Conservation (phyloP, 2,329 filamentous ascomycete species). For the Westerdykella ornata region DNA sequence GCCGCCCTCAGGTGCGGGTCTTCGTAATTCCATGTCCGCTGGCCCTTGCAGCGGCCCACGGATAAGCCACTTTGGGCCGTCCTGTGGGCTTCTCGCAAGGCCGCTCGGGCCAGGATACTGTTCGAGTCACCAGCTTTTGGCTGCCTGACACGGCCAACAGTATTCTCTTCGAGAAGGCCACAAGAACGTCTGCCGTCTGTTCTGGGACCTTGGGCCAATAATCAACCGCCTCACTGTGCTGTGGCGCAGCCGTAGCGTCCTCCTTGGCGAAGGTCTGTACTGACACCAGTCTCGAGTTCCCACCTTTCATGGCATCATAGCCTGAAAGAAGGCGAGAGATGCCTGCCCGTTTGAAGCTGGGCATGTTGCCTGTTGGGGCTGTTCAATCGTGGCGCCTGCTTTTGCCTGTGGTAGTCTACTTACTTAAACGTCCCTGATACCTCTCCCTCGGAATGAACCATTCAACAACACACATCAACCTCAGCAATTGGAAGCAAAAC, state of each 20-base stretch:
- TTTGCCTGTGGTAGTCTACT: neutral
- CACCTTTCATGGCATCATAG: constrained; percentile 22
- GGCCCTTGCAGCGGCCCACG: neutral
- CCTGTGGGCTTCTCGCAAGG: constrained; percentile 7
- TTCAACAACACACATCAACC: neutral
- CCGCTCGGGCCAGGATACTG: constrained; percentile 17
- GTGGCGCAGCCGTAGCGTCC: constrained; percentile 21
- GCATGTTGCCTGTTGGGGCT: constrained; percentile 15
- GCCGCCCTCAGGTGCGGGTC: neutral
- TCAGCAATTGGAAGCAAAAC: neutral
- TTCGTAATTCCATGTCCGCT: neutral
- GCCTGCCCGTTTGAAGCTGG: constrained; percentile 18
- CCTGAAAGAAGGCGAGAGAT: constrained; percentile 27
- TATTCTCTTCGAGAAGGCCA: constrained; percentile 17
- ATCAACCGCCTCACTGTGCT: constrained; percentile 7
- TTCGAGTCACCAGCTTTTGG: constrained; percentile 22
- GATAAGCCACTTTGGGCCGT: constrained; percentile 11
- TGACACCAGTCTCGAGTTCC: constrained; percentile 13
- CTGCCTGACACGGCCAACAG: constrained; percentile 8
- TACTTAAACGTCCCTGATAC: neutral
- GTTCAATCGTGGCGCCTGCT: constrained; percentile 16
- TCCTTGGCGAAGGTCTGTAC: constrained; percentile 10
- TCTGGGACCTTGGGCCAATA: constrained; percentile 24
- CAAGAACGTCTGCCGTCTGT: constrained; percentile 26
- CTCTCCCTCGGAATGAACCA: neutral